Conservation (phyloP, 2,329 filamentous ascomycete genomes). For the Alternaria dauci region DNA sequence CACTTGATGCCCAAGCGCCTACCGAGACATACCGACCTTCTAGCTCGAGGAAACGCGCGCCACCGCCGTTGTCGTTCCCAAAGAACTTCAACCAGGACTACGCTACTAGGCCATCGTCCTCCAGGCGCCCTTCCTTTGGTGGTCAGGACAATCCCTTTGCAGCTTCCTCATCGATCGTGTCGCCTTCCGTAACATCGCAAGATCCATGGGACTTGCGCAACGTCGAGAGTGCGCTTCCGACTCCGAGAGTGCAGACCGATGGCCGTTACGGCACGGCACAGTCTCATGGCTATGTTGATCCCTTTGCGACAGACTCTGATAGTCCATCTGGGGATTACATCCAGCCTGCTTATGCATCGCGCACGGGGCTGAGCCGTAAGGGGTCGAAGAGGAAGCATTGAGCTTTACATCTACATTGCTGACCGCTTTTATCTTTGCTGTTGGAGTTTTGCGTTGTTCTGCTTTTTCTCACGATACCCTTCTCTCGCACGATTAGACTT, state of each 20-base stretch:
- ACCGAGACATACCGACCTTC: constrained; percentile 26
- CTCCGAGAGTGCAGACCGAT: constrained; percentile 5
- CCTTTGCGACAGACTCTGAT: constrained; percentile 24
- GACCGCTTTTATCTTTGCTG: not conserved
- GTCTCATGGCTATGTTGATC: constrained; percentile 26
- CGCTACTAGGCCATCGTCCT: constrained; percentile 29
- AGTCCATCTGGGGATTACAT: constrained; percentile 5
- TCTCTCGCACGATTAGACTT: not conserved
- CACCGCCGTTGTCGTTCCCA: constrained; percentile 31
- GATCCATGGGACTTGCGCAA: constrained; percentile 40
- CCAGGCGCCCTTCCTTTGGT: constrained; percentile 31
- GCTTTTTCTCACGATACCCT: not conserved
- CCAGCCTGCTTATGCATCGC: constrained; percentile 6
- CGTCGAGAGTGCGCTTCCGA: constrained; percentile 30
- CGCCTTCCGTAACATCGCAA: constrained; percentile 12
- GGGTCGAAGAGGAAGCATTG: constrained; percentile 16
- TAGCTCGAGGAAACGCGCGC: constrained; percentile 26
- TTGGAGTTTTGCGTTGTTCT: not conserved
- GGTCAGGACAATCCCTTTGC: constrained; percentile 32
- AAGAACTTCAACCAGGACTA: constrained; percentile 24
- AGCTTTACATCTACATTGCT: not conserved
- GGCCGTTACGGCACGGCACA: constrained; percentile 10
- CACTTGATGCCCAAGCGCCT: constrained; percentile 18
- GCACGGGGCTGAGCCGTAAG: constrained; percentile 9
- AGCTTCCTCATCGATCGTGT: constrained; percentile 16